Percentiles rank a stretch among this genome's conserved stretches.
phyloP scores from a whole-genome alignment of 306 rosid genomes.

The Aeschynomene evenia region DNA sequence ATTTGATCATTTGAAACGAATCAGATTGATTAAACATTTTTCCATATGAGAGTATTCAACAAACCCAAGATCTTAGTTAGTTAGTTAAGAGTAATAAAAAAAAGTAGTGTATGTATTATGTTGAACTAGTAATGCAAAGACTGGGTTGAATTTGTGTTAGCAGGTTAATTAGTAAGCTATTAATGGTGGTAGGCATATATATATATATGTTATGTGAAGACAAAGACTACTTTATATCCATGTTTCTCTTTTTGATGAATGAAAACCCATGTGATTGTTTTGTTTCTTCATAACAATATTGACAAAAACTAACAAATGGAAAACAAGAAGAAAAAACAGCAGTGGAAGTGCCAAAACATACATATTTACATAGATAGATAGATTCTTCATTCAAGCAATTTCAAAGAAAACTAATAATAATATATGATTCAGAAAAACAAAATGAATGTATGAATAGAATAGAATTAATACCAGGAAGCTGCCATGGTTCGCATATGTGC shows the following conservation, averaged over 20 bases:
- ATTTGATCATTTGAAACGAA: too few relatives aligned
- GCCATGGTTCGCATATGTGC: conserved; percentile 99
- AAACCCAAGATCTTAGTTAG: too few relatives aligned
- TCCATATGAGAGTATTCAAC: too few relatives aligned
- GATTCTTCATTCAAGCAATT: too few relatives aligned
- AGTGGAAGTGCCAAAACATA: conserved; percentile 1
- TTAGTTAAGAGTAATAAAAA: too few relatives aligned
- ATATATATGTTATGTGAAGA: conserved; percentile 20
- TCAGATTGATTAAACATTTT: too few relatives aligned
- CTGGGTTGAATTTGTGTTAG: too few relatives aligned
- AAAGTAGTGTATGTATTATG: too few relatives aligned
- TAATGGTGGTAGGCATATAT: neutral
- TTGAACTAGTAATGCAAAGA: too few relatives aligned
- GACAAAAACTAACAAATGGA: neutral
- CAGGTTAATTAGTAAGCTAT: neutral
- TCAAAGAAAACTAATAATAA: neutral
- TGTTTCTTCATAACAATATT: neutral
- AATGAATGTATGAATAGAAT: neutral
- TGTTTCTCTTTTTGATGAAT: neutral
- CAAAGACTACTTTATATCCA: neutral
- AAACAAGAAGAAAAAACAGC: neutral
- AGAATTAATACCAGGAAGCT: conserved; percentile 76
- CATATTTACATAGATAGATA: too few relatives aligned
- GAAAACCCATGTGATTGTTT: neutral
- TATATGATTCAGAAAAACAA: neutral